Evolutionary conservation across 148 eudicot genomes (phyloP), one percentile per base, ranked within the genome.

Genomic region (Heliamphora exappendiculata): DNA sequence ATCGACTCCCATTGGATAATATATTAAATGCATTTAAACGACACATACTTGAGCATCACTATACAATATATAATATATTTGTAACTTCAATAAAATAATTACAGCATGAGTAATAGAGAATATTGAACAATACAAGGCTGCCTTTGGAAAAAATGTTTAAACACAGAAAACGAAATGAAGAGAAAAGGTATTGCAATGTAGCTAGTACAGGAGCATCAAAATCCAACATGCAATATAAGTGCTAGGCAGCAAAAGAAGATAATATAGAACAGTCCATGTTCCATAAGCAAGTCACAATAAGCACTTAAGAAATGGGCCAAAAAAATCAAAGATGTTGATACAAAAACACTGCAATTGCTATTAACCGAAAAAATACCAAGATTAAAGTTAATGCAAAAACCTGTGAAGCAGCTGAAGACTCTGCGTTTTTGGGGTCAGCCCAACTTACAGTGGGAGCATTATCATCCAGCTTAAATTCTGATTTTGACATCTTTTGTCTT

Each of bases 361-460:
- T 11, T 4, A 6, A 41, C 42, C 14, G 10, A 34, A 62, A 0
- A 63, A 45, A 29, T 28, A 31, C 8, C 36, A 75, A 12, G 19
- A 4, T 34, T 26, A 31, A 41, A 13, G 70, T 36, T 42, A 31
- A 60, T 19, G 70, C 31, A 60, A 24, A 50, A 29, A 93, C 98
- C 91, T 93, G 92, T 29, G 96, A 86, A 34, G 88, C 65, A 77
- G 93, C 87, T 79, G 93, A 87, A 77, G 94, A 83, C 57, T 88
- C 94, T 3, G 86, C 90, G 81, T 80, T 93, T 80, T 89, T 93
- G 4, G 98, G 89, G 70, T 96, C 99, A 72, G 97, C 99, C 99
- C 99, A 96, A 74, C 93, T 96, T 70, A 96, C 94, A 49, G 94
- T 93, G 67, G 98, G 99, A 81, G 94, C 83, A 81, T 89, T 89